These are phyloP conservation scores for Leccinum olivaceopallidum DNA, from an alignment of 768 basidiomycete genomes.

Conservation along the genomic window DNA sequence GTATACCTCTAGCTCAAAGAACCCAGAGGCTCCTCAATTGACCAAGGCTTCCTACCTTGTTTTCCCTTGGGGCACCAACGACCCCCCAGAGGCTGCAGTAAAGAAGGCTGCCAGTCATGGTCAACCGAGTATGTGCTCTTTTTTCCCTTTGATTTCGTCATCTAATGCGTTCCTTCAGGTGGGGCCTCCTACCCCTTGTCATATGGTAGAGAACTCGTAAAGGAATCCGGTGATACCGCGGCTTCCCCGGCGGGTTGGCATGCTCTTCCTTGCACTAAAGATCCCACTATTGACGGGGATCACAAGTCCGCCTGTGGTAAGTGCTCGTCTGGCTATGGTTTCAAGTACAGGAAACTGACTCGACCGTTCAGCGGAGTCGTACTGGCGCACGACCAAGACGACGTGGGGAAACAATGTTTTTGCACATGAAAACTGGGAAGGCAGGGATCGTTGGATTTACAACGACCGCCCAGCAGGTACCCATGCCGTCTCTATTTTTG, in stretches of 20 bases:
- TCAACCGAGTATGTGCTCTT: too few species aligned
- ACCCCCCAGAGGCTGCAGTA: conserved; percentile 54
- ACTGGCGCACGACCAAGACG: conserved; percentile 68
- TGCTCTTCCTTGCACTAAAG: conserved; percentile 66
- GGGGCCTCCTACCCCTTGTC: conserved; percentile 10
- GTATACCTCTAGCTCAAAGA: conserved; percentile 42
- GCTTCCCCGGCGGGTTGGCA: conserved; percentile 96
- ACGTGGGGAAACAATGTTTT: conserved; percentile 93
- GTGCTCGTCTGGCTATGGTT: not conserved
- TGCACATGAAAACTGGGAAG: conserved; percentile 93
- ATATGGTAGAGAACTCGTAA: conserved; percentile 38
- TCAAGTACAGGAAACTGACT: not conserved
- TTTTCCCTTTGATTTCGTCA: too few species aligned
- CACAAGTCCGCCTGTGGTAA: conserved; percentile 11
- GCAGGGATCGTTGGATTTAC: conserved; percentile 57
- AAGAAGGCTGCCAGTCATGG: too few species aligned
- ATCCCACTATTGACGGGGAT: conserved; percentile 45
- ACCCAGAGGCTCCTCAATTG: conserved; percentile 39
- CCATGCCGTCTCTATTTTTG: not conserved
- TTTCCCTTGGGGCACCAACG: conserved; percentile 83
- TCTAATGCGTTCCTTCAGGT: not conserved
- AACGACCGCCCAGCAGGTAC: conserved; percentile 79
- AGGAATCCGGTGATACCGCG: conserved; percentile 70
- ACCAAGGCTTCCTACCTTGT: conserved; percentile 62
- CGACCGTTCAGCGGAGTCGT: conserved; percentile 27